Conservation (phyloP, 495 filamentous ascomycete species). For the Stereocaulon alpinum region DNA sequence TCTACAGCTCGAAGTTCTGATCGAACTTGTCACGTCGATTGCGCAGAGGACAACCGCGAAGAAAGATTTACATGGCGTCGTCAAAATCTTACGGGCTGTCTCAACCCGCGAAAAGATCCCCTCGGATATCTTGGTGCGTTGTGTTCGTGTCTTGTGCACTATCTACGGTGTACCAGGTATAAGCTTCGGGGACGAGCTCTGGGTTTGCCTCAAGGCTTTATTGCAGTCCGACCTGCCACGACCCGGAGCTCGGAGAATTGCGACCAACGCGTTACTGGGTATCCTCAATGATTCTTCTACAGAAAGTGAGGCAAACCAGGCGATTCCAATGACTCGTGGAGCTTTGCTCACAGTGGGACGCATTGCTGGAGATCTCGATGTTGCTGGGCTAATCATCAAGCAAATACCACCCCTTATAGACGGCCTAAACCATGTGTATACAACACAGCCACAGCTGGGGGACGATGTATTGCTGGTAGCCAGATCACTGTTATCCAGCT, state of each 20-base stretch:
- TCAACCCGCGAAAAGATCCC: constrained; percentile 73
- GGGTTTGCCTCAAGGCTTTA: not conserved
- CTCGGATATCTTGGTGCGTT: constrained; percentile 50
- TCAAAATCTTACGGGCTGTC: constrained; percentile 68
- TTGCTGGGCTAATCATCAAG: not conserved
- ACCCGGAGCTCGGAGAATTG: not conserved
- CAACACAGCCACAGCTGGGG: not conserved
- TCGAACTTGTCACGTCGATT: constrained; percentile 58
- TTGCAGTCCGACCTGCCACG: constrained; percentile 1
- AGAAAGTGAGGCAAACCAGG: not conserved
- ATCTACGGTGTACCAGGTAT: constrained; percentile 46
- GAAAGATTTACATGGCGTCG: constrained; percentile 62
- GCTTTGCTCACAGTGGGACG: constrained; percentile 1
- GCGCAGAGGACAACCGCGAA: constrained; percentile 65
- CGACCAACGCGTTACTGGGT: constrained; percentile 4
- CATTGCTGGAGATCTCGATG: not conserved
- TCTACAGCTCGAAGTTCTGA: constrained; percentile 52
- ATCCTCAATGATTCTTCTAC: not conserved
- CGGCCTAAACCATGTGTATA: not conserved
- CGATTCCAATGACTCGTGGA: constrained; percentile 1
- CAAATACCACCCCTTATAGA: not conserved
- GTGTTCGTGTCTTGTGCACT: constrained; percentile 70
- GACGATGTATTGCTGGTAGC: not conserved
- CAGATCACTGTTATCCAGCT: not conserved
- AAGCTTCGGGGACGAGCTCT: constrained; percentile 5